Conservation (phyloP, 2,329 filamentous ascomycete genomes). For the Penicillium rolfsii region DNA sequence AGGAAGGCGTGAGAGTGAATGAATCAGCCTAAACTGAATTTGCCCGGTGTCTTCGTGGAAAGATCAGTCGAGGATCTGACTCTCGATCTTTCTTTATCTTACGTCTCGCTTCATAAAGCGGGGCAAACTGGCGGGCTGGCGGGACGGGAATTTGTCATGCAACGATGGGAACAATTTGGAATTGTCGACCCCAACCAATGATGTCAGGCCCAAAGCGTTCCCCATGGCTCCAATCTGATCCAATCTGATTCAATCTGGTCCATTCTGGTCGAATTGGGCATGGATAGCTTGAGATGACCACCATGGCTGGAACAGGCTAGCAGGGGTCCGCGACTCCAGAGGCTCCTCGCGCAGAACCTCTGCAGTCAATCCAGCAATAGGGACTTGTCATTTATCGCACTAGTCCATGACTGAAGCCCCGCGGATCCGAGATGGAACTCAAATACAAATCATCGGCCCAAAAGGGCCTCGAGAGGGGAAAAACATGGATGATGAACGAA, state of each 20-base stretch:
- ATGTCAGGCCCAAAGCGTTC: slow-evolving; percentile 1
- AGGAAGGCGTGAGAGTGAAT: slow-evolving; percentile 13
- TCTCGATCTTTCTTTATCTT: background rate
- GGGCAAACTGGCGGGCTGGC: background rate
- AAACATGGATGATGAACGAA: background rate
- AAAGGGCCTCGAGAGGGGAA: background rate
- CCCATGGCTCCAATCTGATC: background rate
- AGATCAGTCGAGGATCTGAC: background rate
- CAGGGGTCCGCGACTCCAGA: background rate
- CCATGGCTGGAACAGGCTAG: background rate
- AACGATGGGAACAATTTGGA: slow-evolving; percentile 13
- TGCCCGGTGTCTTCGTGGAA: background rate
- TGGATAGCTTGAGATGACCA: background rate
- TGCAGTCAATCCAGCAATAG: background rate
- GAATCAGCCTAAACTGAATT: background rate
- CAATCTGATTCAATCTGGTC: background rate
- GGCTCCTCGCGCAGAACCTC: background rate
- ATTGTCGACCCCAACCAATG: slow-evolving; percentile 7
- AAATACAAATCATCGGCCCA: background rate
- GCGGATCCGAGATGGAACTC: background rate
- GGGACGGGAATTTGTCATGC: slow-evolving; percentile 22
- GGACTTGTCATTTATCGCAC: background rate
- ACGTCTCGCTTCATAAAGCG: background rate
- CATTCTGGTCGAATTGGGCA: background rate
- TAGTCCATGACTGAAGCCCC: background rate